These are phyloP conservation scores for Urostyla sp. DNA, from an alignment of 73 alveolate genomes.

Conservation along the genomic window DNA sequence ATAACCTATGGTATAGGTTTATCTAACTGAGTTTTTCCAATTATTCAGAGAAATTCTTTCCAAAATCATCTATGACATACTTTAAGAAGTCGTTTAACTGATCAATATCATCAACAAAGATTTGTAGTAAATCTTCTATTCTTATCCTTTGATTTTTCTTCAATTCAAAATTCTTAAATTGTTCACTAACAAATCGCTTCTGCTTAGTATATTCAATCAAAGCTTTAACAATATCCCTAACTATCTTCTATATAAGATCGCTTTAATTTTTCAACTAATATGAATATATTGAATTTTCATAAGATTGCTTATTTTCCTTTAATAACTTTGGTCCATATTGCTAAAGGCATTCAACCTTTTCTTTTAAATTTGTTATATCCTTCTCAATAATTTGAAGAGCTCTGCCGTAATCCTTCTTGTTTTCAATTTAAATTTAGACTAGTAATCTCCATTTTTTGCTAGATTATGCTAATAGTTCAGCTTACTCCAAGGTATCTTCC, in stretches of 20 bases:
- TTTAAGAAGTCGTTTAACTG: constrained; percentile 41
- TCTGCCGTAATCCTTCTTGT: constrained; percentile 72
- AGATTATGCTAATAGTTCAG: constrained; percentile 77
- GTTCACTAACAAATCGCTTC: constrained; percentile 25
- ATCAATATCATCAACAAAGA: constrained; percentile 55
- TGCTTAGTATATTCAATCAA: constrained; percentile 27
- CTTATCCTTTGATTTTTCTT: constrained; percentile 33
- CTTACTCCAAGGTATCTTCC: constrained; percentile 76
- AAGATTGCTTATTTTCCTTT: constrained; percentile 11
- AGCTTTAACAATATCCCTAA: constrained; percentile 42
- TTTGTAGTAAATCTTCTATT: constrained; percentile 51
- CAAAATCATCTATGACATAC: constrained; percentile 38
- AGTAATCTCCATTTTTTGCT: constrained; percentile 75
- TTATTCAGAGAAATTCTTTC: constrained; percentile 25
- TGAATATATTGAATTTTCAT: background rate
- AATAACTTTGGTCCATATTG: constrained; percentile 57
- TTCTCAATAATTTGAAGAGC: constrained; percentile 78
- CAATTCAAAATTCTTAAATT: constrained; percentile 28
- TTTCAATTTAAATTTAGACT: constrained; percentile 79
- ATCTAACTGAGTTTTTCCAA: background rate
- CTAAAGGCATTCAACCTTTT: constrained; percentile 62
- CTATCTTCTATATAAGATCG: constrained; percentile 13
- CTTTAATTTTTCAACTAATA: background rate
- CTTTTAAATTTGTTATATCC: constrained; percentile 40
- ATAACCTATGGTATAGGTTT: constrained; percentile 80